Evolutionary conservation across 805 yeast species (phyloP), one percentile per base, ranked within the genome.

Genomic region (Myxozyma vanderwaltii): DNA sequence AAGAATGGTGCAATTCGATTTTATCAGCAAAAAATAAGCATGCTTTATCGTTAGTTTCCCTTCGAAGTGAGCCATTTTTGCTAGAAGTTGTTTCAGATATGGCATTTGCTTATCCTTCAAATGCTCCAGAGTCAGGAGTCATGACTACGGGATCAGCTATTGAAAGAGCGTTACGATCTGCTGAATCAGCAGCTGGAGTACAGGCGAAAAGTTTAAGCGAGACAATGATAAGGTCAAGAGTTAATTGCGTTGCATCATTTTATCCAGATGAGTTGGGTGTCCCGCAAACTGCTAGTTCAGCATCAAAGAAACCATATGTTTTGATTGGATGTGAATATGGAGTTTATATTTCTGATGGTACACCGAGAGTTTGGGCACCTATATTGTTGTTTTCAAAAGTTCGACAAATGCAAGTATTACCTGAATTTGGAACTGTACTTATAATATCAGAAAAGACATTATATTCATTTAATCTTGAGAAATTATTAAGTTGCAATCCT

Each of bases 291-390:
- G 29, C 69, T 19, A 47, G 21, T 27, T 23, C 12, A 17, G 3
- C 38, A 8, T 23, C 40, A 1, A 21, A 29, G 63, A 45, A 56
- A 41, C 39, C 52, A 29, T 46, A 26, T 59, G 71, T 77, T 43
- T 70, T 88, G 1, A 69, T 86, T 21, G 96, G 94, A 0, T 76
- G 87, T 2, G 78, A 78, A 1, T 73, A 77, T 53, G 96, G 96
- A 0, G 72, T 90, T 1, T 86, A 80, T 65, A 71, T 88, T 63
- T 71, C 79, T 10, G 67, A 68, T n/a, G 61, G 67, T 3, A 53
- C 65, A n/a, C 60, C 64, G n/a, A 64, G 69, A 1, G 51, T 45
- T 1, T 88, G 95, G 94, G 80, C 76, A 56, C 76, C 82, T 56
- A 81, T 88, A 4, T 70, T 86, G 46, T 78, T 81, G 61, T 70